Evolutionary conservation across 1,284 basidiomycete species (phyloP).

Genomic region (Anthracocystis setariae): DNA sequence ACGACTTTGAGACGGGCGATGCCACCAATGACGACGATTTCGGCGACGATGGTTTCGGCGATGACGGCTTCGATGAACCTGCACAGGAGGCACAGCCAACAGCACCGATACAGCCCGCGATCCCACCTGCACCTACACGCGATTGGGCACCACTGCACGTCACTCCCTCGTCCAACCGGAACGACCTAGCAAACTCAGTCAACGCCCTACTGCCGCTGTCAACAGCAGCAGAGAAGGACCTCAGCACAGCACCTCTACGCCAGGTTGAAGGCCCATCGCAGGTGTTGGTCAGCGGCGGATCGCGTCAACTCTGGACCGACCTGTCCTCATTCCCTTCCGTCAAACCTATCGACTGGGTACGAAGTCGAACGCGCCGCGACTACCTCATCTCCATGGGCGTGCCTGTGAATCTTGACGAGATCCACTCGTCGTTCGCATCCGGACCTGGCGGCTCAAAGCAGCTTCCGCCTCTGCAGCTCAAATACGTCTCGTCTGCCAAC

Average conservation of each 20-base stretch:
- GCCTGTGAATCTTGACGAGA: constrained; percentile 65
- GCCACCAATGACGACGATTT: constrained; percentile 29
- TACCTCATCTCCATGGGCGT: constrained; percentile 64
- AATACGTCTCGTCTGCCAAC: constrained; percentile 34
- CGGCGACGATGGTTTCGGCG: constrained; percentile 11
- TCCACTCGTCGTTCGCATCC: constrained; percentile 43
- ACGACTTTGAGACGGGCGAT: constrained; percentile 44
- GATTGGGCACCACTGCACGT: constrained; percentile 32
- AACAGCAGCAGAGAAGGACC: constrained; percentile 25
- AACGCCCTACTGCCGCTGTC: constrained; percentile 29
- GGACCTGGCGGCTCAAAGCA: constrained; percentile 15
- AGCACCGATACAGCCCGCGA: neutral
- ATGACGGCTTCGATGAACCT: constrained; percentile 14
- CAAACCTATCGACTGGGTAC: constrained; percentile 60
- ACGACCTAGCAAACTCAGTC: constrained; percentile 21
- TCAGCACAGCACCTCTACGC: constrained; percentile 34
- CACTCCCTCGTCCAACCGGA: constrained; percentile 21
- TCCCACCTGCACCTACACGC: constrained; percentile 14
- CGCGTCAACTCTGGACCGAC: constrained; percentile 40
- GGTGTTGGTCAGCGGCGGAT: constrained; percentile 43
- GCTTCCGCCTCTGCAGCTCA: constrained; percentile 58
- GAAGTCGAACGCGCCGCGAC: constrained; percentile 58
- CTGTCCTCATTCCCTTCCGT: constrained; percentile 37
- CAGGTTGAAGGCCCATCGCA: constrained; percentile 57
- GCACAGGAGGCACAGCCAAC: neutral